These are phyloP conservation scores for Thalassiosira ordinaria DNA, from an alignment of 352 stramenopile genomes.

Conservation along the genomic window DNA sequence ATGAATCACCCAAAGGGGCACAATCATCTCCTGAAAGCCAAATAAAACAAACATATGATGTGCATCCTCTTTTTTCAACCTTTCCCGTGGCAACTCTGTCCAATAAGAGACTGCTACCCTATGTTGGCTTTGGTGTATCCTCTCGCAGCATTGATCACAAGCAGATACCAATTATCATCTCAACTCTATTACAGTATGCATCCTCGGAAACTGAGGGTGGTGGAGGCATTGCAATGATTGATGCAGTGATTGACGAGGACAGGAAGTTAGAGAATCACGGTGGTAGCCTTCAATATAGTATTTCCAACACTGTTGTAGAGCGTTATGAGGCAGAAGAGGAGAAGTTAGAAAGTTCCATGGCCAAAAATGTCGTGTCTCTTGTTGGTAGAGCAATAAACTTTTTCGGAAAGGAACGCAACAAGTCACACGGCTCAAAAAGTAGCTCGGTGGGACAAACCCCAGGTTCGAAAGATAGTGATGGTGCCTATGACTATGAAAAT, in stretches of 20 bases:
- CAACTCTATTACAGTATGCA: constrained; percentile 57
- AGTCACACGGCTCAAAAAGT: constrained; percentile 7
- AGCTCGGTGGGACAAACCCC: constrained; percentile 16
- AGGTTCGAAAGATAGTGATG: constrained; percentile 2
- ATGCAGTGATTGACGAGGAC: constrained; percentile 49
- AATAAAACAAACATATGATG: constrained; percentile 16
- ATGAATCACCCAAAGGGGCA: too few species aligned
- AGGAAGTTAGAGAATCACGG: constrained; percentile 7
- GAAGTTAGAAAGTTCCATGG: constrained; percentile 28
- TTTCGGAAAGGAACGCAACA: constrained; percentile 47
- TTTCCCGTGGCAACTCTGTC: constrained; percentile 41
- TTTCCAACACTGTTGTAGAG: background rate
- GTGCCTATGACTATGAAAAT: constrained; percentile 56
- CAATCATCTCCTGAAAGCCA: constrained; percentile 4
- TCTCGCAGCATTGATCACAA: constrained; percentile 53
- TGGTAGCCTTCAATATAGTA: constrained; percentile 23
- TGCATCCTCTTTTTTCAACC: constrained; percentile 20
- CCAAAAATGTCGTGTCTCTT: constrained; percentile 41
- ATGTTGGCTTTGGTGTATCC: constrained; percentile 51
- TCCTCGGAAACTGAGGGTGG: constrained; percentile 50
- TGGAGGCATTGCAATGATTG: constrained; percentile 55
- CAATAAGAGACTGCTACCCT: constrained; percentile 40
- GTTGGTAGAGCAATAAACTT: constrained; percentile 49
- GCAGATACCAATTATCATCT: constrained; percentile 51
- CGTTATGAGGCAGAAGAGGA: constrained; percentile 23